Evolutionary conservation across 208 protist genomes (phyloP), one percentile per base, ranked within the genome.

Genomic region (Trichomonas gallinae): DNA sequence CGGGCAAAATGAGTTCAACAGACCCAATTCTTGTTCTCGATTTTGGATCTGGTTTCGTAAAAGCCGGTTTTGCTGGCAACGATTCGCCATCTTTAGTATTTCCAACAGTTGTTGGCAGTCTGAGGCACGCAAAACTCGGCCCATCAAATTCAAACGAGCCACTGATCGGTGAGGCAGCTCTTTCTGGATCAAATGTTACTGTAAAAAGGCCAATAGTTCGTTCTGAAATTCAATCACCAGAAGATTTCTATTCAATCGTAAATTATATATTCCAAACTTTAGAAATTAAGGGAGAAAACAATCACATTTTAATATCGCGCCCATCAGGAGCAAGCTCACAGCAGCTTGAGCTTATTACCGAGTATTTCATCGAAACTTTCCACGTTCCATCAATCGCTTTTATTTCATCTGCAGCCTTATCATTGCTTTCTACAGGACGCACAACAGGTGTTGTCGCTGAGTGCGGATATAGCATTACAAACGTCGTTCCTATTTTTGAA

Each of bases 21-120:
- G 89, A 51, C 38, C 46, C n/a, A 40, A 72, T 98, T 42, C 97
- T 98, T 23, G 99, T 99, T 83, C 96, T 99, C 63, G 99, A 99
- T 97, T 98, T 98, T 48, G 98, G 98, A 17, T 97, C 97, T 82
- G 98, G 98, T 91, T 97, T 98, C 85, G 96, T 97, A 89, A 99
- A 99, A 97, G 98, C 98, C 83, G 98, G 98, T 72, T 99, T 99
- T 97, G 98, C 99, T 36, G 99, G 99, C 34, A 98, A 99, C 26
- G 96, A 93, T 96, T 8, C 97, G 13, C 97, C 97, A 82, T 88
- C 51, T 63, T 11, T 96, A 15, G 46, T 97, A 40, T 97, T 97
- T 96, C 97, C 96, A 83, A 88, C 63, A 17, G 81, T 97, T 96
- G 26, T 97, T 13, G 63, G 93, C 44, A 96, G 46, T 31, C 89